Evolutionary conservation across 805 yeast species (phyloP).

Genomic region (Hanseniaspora pseudoguilliermondii): DNA sequence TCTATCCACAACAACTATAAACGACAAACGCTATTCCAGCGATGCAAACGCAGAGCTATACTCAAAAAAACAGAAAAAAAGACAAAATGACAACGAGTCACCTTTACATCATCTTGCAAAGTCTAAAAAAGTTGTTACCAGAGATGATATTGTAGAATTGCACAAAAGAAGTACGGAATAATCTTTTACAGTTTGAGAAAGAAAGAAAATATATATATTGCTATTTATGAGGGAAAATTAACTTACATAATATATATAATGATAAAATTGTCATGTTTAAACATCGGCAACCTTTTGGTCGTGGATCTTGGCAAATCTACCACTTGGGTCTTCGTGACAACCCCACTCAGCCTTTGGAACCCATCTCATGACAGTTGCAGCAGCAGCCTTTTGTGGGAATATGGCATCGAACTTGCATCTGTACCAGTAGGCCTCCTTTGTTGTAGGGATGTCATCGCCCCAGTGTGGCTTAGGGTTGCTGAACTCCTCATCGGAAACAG

Average conservation of each 20-base stretch:
- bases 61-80: background rate
- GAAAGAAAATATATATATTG: background rate
- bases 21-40: background rate
- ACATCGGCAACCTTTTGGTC: conserved; percentile 42
- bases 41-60: background rate
- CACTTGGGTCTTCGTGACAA: conserved; percentile 96
- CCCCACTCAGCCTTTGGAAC: conserved; percentile 99
- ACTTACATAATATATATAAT: background rate
- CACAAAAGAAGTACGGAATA: background rate
- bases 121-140: conserved; percentile 5
- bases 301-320: conserved; percentile 89
- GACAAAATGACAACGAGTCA: background rate
- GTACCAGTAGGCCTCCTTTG: conserved; percentile 99
- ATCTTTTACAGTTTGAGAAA: background rate
- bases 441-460: conserved; percentile 90
- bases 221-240: too few species aligned
- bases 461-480: conserved; percentile 87
- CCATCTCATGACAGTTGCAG: conserved; percentile 98
- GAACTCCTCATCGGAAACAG: conserved; percentile 79
- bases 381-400: conserved; percentile 86
- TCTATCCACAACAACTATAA: background rate
- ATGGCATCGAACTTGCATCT: conserved; percentile 89
- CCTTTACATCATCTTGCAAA: conserved; percentile 2
- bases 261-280: background rate
- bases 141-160: conserved; percentile 7